Evolutionary conservation across 352 stramenopile species (phyloP).

Genomic region (Saprolegnia parasitica): DNA sequence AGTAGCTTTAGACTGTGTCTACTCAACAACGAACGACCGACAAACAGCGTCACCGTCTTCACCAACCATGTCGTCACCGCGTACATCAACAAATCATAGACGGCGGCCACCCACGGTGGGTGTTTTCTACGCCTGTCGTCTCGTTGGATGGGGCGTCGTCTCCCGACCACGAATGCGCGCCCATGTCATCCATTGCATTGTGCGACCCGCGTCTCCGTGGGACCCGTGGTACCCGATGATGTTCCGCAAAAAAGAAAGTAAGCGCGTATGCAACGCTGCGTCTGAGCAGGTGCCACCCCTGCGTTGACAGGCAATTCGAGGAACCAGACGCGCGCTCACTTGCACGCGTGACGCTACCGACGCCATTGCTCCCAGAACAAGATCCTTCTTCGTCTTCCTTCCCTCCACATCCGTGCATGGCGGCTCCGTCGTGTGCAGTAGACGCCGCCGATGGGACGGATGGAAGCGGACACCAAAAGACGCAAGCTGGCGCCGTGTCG

Average conservation of each 20-base stretch:
- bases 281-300: neutral
- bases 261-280: neutral
- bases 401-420: neutral
- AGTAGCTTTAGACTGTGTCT: too few species aligned
- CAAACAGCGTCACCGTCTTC: too few species aligned
- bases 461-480: conserved; percentile 9
- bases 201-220: neutral
- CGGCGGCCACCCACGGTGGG: too few species aligned
- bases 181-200: neutral
- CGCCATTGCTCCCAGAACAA: neutral
- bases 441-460: neutral
- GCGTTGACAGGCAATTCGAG: neutral
- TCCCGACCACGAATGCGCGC: neutral
- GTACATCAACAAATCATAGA: too few species aligned
- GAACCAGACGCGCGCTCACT: neutral
- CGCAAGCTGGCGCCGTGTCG: neutral
- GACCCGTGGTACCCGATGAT: neutral
- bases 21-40: too few species aligned
- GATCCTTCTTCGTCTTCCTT: neutral
- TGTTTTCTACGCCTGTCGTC: too few species aligned
- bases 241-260: too few species aligned
- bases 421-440: neutral
- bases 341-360: neutral
- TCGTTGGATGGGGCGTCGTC: too few species aligned
- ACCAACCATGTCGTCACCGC: too few species aligned